Base-by-base conservation (phyloP, 768 basidiomycete genomes). In the Dacryopinax primogenitus region DNA sequence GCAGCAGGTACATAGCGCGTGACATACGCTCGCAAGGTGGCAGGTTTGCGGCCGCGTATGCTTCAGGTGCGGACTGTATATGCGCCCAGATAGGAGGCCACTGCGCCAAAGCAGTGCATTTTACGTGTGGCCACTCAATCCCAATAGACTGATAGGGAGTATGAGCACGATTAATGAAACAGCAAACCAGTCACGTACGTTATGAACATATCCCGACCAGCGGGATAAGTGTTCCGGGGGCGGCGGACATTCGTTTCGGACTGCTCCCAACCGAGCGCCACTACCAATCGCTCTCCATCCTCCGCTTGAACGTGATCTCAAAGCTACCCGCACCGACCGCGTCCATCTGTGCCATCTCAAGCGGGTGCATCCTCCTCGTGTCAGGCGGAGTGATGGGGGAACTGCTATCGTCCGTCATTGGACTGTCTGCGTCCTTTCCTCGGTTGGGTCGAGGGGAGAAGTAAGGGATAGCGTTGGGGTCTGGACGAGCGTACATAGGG, bases 221-320 rank as follows among this genome's bases (percentile, higher is more conserved):
- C 41, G 23, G 41, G 41, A 44, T 44, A 18, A 18, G 41, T 44
- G 3, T 44, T 44, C 41, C 41, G 7, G 41, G 18, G n/a, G n/a
- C n/a, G n/a, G n/a, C n/a, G n/a, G n/a, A n/a, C 37, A 11, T 11
- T n/a, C 37, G 37, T n/a, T n/a, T 39, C 37, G 12, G 23, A 26
- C 12, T 13, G 4, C 11, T 58, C 51, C 12, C 23, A 12, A 13
- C 23, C 23, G 13, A 58, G 18, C 51, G 26, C 51, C 37, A 28
- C 51, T 58, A 58, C 51, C 51, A 58, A 58, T 58, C 51, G 30
- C 13, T 58, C 51, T 58, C 51, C 51, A 58, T 58, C 26, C 51
- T 13, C 26, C 51, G 23, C 51, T 58, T 58, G 30, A 58, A 58
- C 51, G 51, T 58, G 30, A 58, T 58, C 51, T 58, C 51, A 30